Evolutionary conservation across 2,329 filamentous ascomycete species (phyloP), one percentile per base, ranked within the genome.

Genomic region (Coniochaeta prunicola): DNA sequence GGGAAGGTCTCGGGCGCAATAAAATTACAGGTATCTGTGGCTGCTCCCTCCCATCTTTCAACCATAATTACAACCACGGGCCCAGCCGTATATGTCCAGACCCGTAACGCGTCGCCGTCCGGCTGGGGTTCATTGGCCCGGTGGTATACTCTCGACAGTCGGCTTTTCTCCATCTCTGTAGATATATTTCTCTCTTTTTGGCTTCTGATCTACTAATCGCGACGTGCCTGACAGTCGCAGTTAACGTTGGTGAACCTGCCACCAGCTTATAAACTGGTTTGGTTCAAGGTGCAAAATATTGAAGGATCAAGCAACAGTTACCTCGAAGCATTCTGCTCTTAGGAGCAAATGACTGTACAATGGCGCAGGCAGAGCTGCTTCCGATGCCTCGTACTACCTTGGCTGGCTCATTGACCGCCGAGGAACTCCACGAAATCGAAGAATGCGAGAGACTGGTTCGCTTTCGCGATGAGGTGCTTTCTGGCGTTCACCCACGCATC

Each of bases 391-490:
- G 5, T 5, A 28, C 24, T 6, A 21, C 5, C 4, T 8, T 30
- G 24, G 54, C 6, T 21, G 55, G 74, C 65, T 60, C 66, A 53
- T 62, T 70, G 36, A 70, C 76, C 58, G 70, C 78, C 62, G 77
- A 80, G 61, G 80, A 84, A 64, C 70, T 79, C 60, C 76, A 80
- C 67, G 84, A 88, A 68, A 74, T 88, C 56, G 73, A 79, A 67
- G 85, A 92, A 74, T 94, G 91, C 77, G 83, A 88, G 69, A 91
- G 88, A 75, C 89, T 97, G 68, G 72, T 96, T 69, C 84, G 80
- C 65, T 86, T 97, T 73, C 88, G 87, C 73, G 89, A 96, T 77
- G 81, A 86, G 65, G 83, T 97, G 66, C 79, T 94, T 70, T 84
- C 90, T 71, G 92, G 92, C 69, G 85, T 81, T 66, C 88, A 92